Evolutionary conservation across 441 rosid species (phyloP).

Genomic region (Populus hybrid): DNA sequence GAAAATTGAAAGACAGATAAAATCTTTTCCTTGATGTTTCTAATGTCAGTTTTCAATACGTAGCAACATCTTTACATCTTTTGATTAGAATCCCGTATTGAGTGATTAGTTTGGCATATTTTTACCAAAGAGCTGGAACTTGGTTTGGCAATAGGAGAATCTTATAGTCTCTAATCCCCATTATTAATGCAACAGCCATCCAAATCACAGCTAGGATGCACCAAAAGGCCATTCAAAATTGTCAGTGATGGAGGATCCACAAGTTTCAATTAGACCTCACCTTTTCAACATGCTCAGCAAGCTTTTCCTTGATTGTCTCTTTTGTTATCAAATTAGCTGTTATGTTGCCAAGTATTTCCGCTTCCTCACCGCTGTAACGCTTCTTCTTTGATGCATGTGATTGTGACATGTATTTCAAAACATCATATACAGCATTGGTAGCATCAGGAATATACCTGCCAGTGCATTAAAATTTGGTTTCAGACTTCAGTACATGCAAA

Average conservation of each 20-base stretch:
- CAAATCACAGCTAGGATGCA: background rate
- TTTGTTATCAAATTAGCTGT: slow-evolving; percentile 57
- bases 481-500: slow-evolving; percentile 5
- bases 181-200: background rate
- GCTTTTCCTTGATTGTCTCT: slow-evolving; percentile 67
- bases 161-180: background rate
- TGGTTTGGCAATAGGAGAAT: background rate
- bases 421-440: slow-evolving; percentile 71
- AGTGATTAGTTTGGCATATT: background rate
- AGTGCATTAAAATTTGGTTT: slow-evolving; percentile 9
- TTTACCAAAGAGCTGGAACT: background rate
- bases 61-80: background rate
- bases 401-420: slow-evolving; percentile 69
- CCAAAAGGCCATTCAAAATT: background rate
- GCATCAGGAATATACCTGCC: slow-evolving; percentile 92
- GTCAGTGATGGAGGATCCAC: background rate
- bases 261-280: slow-evolving; percentile 32
- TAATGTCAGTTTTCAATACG: background rate
- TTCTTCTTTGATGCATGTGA: slow-evolving; percentile 55
- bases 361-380: slow-evolving; percentile 51
- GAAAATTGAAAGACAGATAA: background rate
- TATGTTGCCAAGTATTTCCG: slow-evolving; percentile 55
- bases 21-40: background rate
- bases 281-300: slow-evolving; percentile 87
- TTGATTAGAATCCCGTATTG: background rate